A percentile compares a stretch with the other conserved stretches of the same genome.
Conservation (phyloP, 1,284 basidiomycete species). For the Paramarasmius palmivorus region DNA sequence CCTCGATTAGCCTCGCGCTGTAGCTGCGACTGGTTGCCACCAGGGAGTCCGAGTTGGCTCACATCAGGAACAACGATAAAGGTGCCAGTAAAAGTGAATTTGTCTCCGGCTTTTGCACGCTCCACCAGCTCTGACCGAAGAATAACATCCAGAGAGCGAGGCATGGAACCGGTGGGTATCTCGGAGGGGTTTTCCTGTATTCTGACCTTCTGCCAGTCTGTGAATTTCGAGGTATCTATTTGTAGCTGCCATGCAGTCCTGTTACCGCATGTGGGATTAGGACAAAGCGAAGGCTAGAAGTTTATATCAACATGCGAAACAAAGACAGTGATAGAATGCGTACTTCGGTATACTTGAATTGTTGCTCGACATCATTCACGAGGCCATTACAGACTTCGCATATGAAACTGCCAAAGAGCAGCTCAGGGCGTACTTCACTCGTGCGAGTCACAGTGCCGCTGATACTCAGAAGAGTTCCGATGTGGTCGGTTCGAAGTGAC, state of each 20-base stretch:
- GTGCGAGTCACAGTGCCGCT: constrained; percentile 97
- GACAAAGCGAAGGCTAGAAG: constrained; percentile 85
- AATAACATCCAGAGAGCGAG: constrained; percentile 94
- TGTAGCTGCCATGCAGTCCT: constrained; percentile 90
- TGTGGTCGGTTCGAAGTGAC: constrained; percentile 90
- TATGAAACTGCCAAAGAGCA: constrained; percentile 91
- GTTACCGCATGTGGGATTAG: constrained; percentile 92
- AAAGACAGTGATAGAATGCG: constrained; percentile 30
- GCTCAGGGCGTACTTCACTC: constrained; percentile 95
- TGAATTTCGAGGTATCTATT: constrained; percentile 96
- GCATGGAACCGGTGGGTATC: constrained; percentile 98
- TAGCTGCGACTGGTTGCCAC: constrained; percentile 90
- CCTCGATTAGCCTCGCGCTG: constrained; percentile 82
- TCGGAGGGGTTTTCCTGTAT: constrained; percentile 99
- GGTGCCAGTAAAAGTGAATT: constrained; percentile 96
- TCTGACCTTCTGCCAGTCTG: constrained; percentile 99
- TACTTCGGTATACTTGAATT: constrained; percentile 99
- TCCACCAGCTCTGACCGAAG: constrained; percentile 95
- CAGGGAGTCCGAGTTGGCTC: constrained; percentile 92
- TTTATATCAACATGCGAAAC: not conserved
- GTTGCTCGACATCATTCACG: constrained; percentile 96
- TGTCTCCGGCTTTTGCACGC: constrained; percentile 97
- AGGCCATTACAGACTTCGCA: constrained; percentile 88
- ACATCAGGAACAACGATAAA: constrained; percentile 99
- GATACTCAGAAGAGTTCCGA: constrained; percentile 92